Evolutionary conservation across 1,284 basidiomycete genomes (phyloP).

Genomic region (Naganishia sp.): DNA sequence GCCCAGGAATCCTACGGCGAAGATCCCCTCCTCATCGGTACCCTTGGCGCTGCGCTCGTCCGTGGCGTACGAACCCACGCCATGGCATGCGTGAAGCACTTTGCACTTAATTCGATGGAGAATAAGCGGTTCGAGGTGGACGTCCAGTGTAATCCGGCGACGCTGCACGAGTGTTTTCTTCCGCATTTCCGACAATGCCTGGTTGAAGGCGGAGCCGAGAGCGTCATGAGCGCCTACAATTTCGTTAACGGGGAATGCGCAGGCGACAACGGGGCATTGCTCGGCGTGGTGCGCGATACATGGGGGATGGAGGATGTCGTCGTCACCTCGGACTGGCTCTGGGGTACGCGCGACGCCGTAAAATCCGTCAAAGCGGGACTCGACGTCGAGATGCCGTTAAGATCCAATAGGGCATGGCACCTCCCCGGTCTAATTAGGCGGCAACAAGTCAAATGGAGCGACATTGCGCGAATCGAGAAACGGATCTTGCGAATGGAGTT

Average conservation of each 20-base stretch:
- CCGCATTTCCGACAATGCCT: constrained; percentile 25
- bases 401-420: constrained; percentile 5
- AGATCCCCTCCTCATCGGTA: constrained; percentile 20
- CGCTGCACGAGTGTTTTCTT: constrained; percentile 21
- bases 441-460: constrained; percentile 1
- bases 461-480: constrained; percentile 10
- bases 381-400: constrained; percentile 24
- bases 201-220: constrained; percentile 18
- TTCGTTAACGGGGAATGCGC: constrained; percentile 22
- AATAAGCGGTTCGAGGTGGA: constrained; percentile 18
- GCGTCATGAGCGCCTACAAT: constrained; percentile 27
- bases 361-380: constrained; percentile 20
- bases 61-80: constrained; percentile 9
- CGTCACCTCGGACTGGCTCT: constrained; percentile 24
- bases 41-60: constrained; percentile 9
- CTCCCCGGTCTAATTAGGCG: not conserved
- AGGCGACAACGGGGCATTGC: constrained; percentile 6
- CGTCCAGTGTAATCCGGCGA: constrained; percentile 5
- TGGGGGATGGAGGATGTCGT: constrained; percentile 27
- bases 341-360: constrained; percentile 7
- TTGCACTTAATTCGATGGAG: constrained; percentile 29
- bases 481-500: constrained; percentile 15
- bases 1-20: constrained; percentile 25
- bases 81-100: constrained; percentile 28
- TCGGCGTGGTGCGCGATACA: constrained; percentile 2